Conservation (phyloP, 2,329 filamentous ascomycete genomes). For the Arthrocladium fulminans region DNA sequence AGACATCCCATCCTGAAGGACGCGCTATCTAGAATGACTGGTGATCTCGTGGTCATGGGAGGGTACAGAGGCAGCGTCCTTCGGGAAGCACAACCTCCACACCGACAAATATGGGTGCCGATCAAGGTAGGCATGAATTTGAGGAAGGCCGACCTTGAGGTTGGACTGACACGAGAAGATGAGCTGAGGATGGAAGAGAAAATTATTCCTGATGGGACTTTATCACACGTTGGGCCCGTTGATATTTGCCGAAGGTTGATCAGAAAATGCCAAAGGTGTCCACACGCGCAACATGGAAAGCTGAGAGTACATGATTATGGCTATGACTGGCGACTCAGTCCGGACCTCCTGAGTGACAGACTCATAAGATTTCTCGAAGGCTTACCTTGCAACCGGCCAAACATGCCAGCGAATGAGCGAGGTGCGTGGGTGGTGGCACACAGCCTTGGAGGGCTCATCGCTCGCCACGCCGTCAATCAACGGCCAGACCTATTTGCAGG, state of each 20-base stretch:
- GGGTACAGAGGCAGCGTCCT: slow-evolving; percentile 88
- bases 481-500: slow-evolving; percentile 77
- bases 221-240: slow-evolving; percentile 84
- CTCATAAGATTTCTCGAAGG: slow-evolving; percentile 65
- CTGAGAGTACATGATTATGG: slow-evolving; percentile 82
- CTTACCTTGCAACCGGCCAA: slow-evolving; percentile 63
- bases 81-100: slow-evolving; percentile 68
- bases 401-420: slow-evolving; percentile 42
- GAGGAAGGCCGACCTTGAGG: slow-evolving; percentile 81
- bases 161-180: slow-evolving; percentile 71
- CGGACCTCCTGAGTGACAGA: slow-evolving; percentile 61
- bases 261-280: slow-evolving; percentile 63
- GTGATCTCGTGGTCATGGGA: slow-evolving; percentile 80
- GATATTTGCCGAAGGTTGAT: slow-evolving; percentile 79
- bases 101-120: slow-evolving; percentile 88
- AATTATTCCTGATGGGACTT: slow-evolving; percentile 79
- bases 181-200: slow-evolving; percentile 73
- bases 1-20: slow-evolving; percentile 44
- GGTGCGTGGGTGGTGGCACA: slow-evolving; percentile 80
- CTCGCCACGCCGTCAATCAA: slow-evolving; percentile 76
- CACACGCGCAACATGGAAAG: slow-evolving; percentile 62
- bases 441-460: slow-evolving; percentile 76
- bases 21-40: slow-evolving; percentile 61
- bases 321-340: slow-evolving; percentile 89
- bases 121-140: slow-evolving; percentile 88